Evolutionary conservation across 2,329 filamentous ascomycete species (phyloP), one percentile per base, ranked within the genome.

Genomic region (Cytospora paraplurivora): DNA sequence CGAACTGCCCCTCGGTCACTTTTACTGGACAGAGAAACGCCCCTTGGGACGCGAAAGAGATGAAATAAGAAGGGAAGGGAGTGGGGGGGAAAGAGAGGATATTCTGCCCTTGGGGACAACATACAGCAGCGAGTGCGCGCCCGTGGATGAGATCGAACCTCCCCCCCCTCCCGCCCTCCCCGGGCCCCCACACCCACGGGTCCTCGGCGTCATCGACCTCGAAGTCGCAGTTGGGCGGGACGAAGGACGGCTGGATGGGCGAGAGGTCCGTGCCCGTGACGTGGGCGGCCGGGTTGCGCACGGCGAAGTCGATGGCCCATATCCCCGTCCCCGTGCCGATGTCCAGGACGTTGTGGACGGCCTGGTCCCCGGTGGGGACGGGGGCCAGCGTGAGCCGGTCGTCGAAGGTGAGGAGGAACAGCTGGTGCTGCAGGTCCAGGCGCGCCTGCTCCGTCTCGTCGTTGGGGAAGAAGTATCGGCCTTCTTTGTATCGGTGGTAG

Each of bases 221-320:
- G 19, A 64, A 60, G 0, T 49, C 41, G 41, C 51, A 56, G 34
- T 64, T 64, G 6, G 51, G 34, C 8, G 62, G 62, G 13, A 59
- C 10, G 19, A 70, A 56, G 60, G 66, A 63, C 62, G 68, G 41
- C 34, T 72, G 55, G 41, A 62, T 60, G 58, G 65, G 32, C 66
- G 69, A 61, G 41, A 57, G n/a, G 66, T 72, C 69, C 59, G 69
- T 71, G 4, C 62, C 52, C 27, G 62, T 52, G 37, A 59, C 58
- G 32, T 35, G 15, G 21, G 62, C 63, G 65, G 50, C 47, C 41
- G 64, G 62, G 56, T 55, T 62, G 61, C 55, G 35, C 32, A 15
- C 38, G 7, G 62, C 62, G 35, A 59, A 59, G 6, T 63, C 35
- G 13, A 59, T 63, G 37, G 62, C 56, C 62, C 62, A 63, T 37